Evolutionary conservation across 495 filamentous ascomycete genomes (phyloP).

Genomic region (Neurospora hispaniola): DNA sequence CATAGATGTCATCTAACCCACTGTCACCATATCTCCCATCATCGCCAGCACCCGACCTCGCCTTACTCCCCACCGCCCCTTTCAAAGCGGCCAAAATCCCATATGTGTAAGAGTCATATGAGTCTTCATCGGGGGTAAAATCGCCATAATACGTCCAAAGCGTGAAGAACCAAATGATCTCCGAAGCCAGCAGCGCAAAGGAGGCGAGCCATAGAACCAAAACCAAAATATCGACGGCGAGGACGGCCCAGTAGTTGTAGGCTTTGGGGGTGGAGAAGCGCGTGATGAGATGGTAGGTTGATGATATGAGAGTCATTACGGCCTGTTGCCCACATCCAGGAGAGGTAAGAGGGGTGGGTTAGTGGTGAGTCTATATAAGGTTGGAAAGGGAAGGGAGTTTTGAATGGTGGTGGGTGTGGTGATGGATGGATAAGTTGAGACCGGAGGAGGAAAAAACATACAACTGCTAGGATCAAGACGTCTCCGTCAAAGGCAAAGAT

Average conservation of each 20-base stretch:
- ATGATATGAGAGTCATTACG: slow-evolving; percentile 27
- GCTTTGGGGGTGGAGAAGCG: slow-evolving; percentile 12
- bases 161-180: slow-evolving; percentile 16
- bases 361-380: not conserved
- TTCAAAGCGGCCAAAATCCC: not conserved
- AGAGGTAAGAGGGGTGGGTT: not conserved
- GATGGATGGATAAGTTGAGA: not conserved
- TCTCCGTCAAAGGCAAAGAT: slow-evolving; percentile 19
- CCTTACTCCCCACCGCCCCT: not conserved
- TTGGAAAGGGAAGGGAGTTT: not conserved
- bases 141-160: not conserved
- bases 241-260: slow-evolving; percentile 42
- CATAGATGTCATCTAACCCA: not conserved
- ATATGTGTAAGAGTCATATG: not conserved
- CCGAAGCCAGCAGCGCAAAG: slow-evolving; percentile 29
- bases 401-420: not conserved
- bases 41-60: not conserved
- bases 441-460: slow-evolving; percentile 14
- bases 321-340: slow-evolving; percentile 13
- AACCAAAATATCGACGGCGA: slow-evolving; percentile 34
- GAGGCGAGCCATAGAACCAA: slow-evolving; percentile 37
- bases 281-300: slow-evolving; percentile 33
- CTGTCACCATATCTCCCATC: not conserved
- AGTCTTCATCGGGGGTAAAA: not conserved
- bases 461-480: slow-evolving; percentile 29